phyloP scores from a whole-genome alignment of 164 flowering plant species.

The Magnolia sinica region DNA sequence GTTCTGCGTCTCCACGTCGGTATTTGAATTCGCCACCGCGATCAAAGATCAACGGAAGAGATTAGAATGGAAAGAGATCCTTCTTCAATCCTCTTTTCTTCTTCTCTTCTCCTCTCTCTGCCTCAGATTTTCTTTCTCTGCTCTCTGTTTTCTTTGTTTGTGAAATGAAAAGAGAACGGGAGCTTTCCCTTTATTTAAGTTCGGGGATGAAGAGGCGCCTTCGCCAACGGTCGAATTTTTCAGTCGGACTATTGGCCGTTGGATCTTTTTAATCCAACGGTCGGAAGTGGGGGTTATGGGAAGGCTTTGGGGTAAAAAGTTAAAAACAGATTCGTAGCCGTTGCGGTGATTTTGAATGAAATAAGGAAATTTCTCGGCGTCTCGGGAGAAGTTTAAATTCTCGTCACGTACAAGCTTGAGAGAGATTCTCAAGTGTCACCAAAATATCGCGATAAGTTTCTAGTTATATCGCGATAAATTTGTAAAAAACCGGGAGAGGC shows the following conservation, averaged over 20 bases:
- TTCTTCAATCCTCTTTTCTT: background rate
- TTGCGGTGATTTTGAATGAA: background rate
- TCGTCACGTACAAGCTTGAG: too few relatives aligned
- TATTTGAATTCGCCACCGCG: constrained; percentile 17
- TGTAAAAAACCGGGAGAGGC: too few relatives aligned
- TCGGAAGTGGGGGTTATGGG: background rate
- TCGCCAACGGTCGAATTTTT: constrained; percentile 6
- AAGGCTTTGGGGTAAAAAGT: background rate
- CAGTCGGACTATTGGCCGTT: background rate
- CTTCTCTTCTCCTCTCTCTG: background rate
- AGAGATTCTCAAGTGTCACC: too few relatives aligned
- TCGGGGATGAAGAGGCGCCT: background rate
- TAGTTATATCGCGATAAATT: too few relatives aligned
- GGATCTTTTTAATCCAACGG: constrained; percentile 1
- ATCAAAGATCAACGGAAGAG: background rate
- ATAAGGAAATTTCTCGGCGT: too few relatives aligned
- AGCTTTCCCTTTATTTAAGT: background rate
- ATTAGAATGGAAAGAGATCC: background rate
- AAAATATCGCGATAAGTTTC: too few relatives aligned
- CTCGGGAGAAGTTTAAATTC: too few relatives aligned
- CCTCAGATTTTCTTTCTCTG: background rate
- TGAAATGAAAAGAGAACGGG: background rate
- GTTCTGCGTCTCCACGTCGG: constrained; percentile 16
- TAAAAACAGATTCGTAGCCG: background rate
- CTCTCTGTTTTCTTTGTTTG: background rate